Base-by-base conservation (phyloP, 1,284 basidiomycete genomes). In the Sphaerobolus stellatus region DNA sequence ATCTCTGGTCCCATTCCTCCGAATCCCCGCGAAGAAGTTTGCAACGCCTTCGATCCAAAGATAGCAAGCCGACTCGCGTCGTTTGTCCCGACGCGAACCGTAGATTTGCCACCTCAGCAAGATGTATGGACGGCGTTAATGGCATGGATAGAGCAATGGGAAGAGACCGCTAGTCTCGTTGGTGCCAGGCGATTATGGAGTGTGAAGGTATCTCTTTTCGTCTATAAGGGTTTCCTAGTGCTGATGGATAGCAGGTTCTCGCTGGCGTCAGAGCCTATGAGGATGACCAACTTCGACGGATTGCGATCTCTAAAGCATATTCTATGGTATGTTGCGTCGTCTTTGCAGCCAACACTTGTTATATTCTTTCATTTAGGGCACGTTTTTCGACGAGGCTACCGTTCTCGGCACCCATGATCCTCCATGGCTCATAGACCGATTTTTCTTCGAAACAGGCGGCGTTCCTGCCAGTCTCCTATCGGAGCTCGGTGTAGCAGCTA, bases 1-100 rank as follows among this genome's bases (percentile, higher is more conserved):
- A 72, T 73, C 44, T 62, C 64, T 2, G 62, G 68, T 33, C 69
- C 70, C 14, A 31, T 49, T 24, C 64, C 73, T 2, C 68, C 72
- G 0, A 65, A 73, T 5, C 78, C 77, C 11, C 52, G 58, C 1
- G 64, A 76, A 0, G 83, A 82, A 0, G 68, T 65, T 25, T 69
- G 76, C 1, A 41, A 47, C 25, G 81, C 82, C 0, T 88, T 94
- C 55, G 90, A 90, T 64, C 81, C 88, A 4, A 75, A 81, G 38
- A 82, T 92, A 47, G 79, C 81, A 2, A 82, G 90, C 5, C 77
- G 80, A 46, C 74, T 94, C 0, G 84, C 85, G 25, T 86, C 85
- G 34, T 83, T 81, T 57, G 84, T 91, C 65, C 92, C 92, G 0
- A 80, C 90, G 6, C 81, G 85, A 14, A 71, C 83, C 3, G 71